Conservation (phyloP, 257 asterid species). For the Jasminum sambac region DNA sequence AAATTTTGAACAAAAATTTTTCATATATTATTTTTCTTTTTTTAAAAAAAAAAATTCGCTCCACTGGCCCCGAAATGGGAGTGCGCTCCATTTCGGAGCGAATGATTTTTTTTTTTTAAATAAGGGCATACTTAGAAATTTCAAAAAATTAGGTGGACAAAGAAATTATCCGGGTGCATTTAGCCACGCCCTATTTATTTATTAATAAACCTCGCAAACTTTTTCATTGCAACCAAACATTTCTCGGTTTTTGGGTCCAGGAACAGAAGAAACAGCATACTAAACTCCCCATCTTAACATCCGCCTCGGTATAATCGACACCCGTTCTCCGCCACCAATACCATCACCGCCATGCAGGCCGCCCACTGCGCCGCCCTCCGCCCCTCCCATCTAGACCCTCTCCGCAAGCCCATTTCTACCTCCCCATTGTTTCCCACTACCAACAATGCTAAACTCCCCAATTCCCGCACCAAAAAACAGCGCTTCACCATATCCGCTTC, state of each 20-base stretch:
- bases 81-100: too few relatives aligned
- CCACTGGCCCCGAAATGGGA: too few relatives aligned
- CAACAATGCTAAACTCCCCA: slow-evolving; percentile 32
- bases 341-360: slow-evolving; percentile 42
- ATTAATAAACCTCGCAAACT: too few relatives aligned
- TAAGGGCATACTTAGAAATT: too few relatives aligned
- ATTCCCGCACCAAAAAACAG: slow-evolving; percentile 16
- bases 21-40: too few relatives aligned
- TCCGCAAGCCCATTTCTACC: slow-evolving; percentile 27
- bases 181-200: too few relatives aligned
- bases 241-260: background rate
- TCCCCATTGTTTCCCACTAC: slow-evolving; percentile 17
- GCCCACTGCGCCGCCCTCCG: slow-evolving; percentile 41
- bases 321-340: slow-evolving; percentile 8
- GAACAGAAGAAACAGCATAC: background rate
- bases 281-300: slow-evolving; percentile 1
- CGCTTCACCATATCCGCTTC: slow-evolving; percentile 44
- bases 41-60: too few relatives aligned
- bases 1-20: too few relatives aligned
- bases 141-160: too few relatives aligned
- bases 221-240: too few relatives aligned
- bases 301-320: slow-evolving; percentile 34
- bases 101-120: too few relatives aligned
- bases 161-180: too few relatives aligned
- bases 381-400: slow-evolving; percentile 40